Percentiles rank a stretch among this genome's conserved stretches.
phyloP scores from a whole-genome alignment of 2,329 filamentous ascomycete species.

The Cordyceps militaris region DNA sequence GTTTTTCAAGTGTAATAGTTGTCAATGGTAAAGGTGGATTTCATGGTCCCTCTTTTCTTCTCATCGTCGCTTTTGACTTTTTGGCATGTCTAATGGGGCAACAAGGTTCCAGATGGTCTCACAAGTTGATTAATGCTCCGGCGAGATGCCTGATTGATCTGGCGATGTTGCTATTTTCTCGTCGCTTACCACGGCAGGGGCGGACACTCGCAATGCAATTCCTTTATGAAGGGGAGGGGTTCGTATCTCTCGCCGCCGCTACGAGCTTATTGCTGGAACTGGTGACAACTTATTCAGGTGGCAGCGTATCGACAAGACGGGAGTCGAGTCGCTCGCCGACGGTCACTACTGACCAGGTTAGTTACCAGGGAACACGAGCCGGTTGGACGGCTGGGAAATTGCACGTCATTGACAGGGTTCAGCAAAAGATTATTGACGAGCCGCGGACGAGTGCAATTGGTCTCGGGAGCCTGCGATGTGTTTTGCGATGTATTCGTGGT shows the following conservation, averaged over 20 bases:
- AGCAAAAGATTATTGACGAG: background rate
- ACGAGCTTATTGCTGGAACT: background rate
- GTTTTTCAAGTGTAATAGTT: too few relatives aligned
- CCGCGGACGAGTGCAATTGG: background rate
- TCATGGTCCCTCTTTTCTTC: too few relatives aligned
- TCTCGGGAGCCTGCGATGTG: background rate
- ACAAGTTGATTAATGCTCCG: background rate
- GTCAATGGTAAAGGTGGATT: too few relatives aligned
- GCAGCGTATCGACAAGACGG: background rate
- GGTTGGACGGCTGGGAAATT: background rate
- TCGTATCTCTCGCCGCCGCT: too few relatives aligned
- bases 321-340: background rate
- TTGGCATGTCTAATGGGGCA: background rate
- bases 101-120: slow-evolving; percentile 2
- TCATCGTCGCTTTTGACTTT: background rate
- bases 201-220: background rate
- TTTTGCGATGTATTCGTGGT: background rate
- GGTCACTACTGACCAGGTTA: background rate
- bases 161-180: background rate
- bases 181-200: background rate
- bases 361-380: background rate
- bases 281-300: background rate
- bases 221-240: too few relatives aligned
- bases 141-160: slow-evolving; percentile 5
- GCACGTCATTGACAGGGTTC: background rate